phyloP scores from a whole-genome alignment of 1,139 yeast species.

The Pichia sp. region DNA sequence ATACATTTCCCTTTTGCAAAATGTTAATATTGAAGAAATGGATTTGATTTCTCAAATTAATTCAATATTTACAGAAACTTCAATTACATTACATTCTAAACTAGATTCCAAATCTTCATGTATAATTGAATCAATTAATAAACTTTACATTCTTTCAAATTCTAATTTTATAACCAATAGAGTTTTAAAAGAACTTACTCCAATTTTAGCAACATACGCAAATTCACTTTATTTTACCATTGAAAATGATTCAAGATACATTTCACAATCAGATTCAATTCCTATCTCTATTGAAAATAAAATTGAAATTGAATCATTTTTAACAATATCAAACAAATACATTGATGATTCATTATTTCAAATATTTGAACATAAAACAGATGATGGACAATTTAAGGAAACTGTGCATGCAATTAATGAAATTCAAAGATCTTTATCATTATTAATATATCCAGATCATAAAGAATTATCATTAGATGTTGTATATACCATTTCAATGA shows the following conservation, averaged over 20 bases:
- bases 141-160: slow-evolving; percentile 7
- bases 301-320: slow-evolving; percentile 5
- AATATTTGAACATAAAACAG: not conserved
- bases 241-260: slow-evolving; percentile 1
- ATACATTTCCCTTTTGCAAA: slow-evolving; percentile 19
- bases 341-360: slow-evolving; percentile 3
- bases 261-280: not conserved
- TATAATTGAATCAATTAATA: slow-evolving; percentile 10
- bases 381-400: not conserved
- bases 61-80: slow-evolving; percentile 21
- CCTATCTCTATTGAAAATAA: not conserved
- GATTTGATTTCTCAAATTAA: slow-evolving; percentile 20
- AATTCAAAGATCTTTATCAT: slow-evolving; percentile 5
- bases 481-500: slow-evolving; percentile 6
- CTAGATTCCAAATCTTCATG: not conserved
- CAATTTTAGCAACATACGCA: not conserved
- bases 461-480: slow-evolving; percentile 1
- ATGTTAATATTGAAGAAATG: slow-evolving; percentile 17
- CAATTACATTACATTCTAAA: slow-evolving; percentile 16
- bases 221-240: not conserved
- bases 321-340: slow-evolving; percentile 4
- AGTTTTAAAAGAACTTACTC: slow-evolving; percentile 1
- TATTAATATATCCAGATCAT: slow-evolving; percentile 4
- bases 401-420: slow-evolving; percentile 4
- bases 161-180: not conserved